These are phyloP conservation scores for Aspergillus sclerotialis DNA, from an alignment of 2,329 filamentous ascomycete species.

Conservation along the genomic window DNA sequence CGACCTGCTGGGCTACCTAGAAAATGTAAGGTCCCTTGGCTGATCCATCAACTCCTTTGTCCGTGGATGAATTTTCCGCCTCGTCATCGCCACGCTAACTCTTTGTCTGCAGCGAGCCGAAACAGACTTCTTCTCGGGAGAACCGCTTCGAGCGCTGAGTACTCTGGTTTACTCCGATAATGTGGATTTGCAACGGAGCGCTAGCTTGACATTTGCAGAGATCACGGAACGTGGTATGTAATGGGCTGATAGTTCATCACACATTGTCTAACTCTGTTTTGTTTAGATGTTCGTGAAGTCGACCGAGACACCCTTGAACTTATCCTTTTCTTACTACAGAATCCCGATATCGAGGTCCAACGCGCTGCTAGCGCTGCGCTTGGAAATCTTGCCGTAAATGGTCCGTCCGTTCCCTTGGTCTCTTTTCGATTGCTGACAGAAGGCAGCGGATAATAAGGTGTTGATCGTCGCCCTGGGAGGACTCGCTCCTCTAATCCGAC, in stretches of 20 bases:
- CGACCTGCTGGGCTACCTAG: slow-evolving; percentile 88
- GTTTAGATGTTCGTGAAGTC: slow-evolving; percentile 86
- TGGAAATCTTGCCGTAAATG: slow-evolving; percentile 94
- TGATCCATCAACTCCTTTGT: too few species aligned
- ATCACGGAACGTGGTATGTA: slow-evolving; percentile 87
- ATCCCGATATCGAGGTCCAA: slow-evolving; percentile 93
- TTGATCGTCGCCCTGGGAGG: slow-evolving; percentile 89
- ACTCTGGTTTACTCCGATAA: slow-evolving; percentile 98
- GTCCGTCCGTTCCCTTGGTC: slow-evolving; percentile 42
- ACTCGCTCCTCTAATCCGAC: slow-evolving; percentile 82
- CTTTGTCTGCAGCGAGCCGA: slow-evolving; percentile 65
- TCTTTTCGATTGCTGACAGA: slow-evolving; percentile 35
- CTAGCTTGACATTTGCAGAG: slow-evolving; percentile 96
- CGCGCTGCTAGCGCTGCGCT: slow-evolving; percentile 91
- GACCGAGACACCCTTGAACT: slow-evolving; percentile 91
- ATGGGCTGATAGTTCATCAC: slow-evolving; percentile 2
- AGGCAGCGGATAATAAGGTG: slow-evolving; percentile 92
- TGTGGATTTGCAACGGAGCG: slow-evolving; percentile 93
- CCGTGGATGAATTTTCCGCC: slow-evolving; percentile 23
- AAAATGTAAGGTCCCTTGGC: slow-evolving; percentile 64
- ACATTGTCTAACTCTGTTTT: slow-evolving; percentile 10
- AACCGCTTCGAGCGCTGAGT: slow-evolving; percentile 85
- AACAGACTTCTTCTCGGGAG: slow-evolving; percentile 96
- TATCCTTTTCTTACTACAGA: slow-evolving; percentile 91
- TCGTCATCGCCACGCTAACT: slow-evolving; percentile 7